phyloP scores from a whole-genome alignment of 805 yeast genomes.

The Candida berthetii region DNA sequence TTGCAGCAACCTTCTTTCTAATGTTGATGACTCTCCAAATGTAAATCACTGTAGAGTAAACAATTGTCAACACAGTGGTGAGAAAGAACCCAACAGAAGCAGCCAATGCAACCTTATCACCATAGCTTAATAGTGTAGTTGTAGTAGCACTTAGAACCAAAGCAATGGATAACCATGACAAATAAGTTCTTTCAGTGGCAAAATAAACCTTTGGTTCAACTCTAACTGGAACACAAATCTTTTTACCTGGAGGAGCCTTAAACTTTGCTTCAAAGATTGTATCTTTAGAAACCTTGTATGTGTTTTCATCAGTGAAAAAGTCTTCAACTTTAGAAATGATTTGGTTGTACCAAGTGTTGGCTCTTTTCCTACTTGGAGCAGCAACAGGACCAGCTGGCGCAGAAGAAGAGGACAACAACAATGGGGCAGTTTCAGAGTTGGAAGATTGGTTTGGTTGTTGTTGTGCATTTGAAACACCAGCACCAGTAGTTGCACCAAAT shows the following conservation, averaged over 20 bases:
- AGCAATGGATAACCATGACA: constrained; percentile 91
- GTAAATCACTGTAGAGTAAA: constrained; percentile 69
- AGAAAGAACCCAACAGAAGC: constrained; percentile 85
- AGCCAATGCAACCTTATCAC: constrained; percentile 65
- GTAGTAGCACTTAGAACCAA: constrained; percentile 87
- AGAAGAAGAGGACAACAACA: constrained; percentile 12
- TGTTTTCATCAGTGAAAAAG: constrained; percentile 44
- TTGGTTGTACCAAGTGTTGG: constrained; percentile 13
- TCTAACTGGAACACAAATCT: constrained; percentile 87
- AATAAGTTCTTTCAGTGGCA: constrained; percentile 93
- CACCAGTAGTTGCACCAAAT: constrained; percentile 43
- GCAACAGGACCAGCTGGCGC: constrained; percentile 5
- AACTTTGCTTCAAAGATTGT: constrained; percentile 54
- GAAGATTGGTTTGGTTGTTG: constrained; percentile 6
- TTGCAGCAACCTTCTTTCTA: constrained; percentile 73
- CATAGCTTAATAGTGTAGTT: constrained; percentile 78
- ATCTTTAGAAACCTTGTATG: constrained; percentile 54
- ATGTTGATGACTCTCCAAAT: constrained; percentile 79
- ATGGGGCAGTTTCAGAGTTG: constrained; percentile 22
- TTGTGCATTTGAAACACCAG: constrained; percentile 4
- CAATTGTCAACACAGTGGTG: constrained; percentile 67
- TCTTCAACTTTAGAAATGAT: constrained; percentile 25
- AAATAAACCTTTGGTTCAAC: constrained; percentile 99
- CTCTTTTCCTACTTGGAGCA: constrained; percentile 2
- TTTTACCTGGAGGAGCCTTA: constrained; percentile 82